A percentile compares a stretch with the other conserved stretches of the same genome.
phyloP scores from a whole-genome alignment of 768 basidiomycete genomes.

The Leccinum subgranulosum region DNA sequence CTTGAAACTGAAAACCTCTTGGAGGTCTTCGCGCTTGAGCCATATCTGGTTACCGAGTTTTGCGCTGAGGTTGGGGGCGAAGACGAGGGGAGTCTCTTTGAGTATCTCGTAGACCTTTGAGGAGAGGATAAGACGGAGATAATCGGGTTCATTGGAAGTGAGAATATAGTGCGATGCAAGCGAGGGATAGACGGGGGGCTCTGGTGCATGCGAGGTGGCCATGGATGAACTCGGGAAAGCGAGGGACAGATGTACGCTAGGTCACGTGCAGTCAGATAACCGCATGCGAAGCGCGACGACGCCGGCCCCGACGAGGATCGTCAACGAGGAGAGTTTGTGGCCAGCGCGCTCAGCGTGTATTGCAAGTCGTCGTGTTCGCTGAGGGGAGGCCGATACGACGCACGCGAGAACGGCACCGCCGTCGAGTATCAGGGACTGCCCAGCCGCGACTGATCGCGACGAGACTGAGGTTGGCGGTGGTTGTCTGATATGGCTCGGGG shows the following conservation, averaged over 20 bases:
- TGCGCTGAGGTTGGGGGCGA: slow-evolving; percentile 81
- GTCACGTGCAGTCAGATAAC: slow-evolving; percentile 29
- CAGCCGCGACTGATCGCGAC: slow-evolving; percentile 19
- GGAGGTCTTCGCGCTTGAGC: slow-evolving; percentile 96
- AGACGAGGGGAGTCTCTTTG: slow-evolving; percentile 86
- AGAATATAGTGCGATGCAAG: slow-evolving; percentile 65
- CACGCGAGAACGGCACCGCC: background rate
- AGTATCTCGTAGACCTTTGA: slow-evolving; percentile 88
- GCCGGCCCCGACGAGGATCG: slow-evolving; percentile 10
- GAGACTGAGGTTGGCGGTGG: background rate
- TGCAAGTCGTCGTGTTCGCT: background rate
- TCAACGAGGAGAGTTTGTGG: background rate
- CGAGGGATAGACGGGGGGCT: slow-evolving; percentile 63
- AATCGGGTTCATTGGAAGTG: slow-evolving; percentile 72
- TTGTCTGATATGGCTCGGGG: background rate
- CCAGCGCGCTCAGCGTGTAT: slow-evolving; percentile 5
- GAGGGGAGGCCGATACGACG: slow-evolving; percentile 2
- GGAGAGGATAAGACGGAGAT: slow-evolving; percentile 84
- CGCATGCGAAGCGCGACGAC: slow-evolving; percentile 12
- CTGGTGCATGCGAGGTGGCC: slow-evolving; percentile 63
- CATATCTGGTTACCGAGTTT: slow-evolving; percentile 91
- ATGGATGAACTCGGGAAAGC: background rate
- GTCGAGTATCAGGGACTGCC: background rate
- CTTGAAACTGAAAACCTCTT: slow-evolving; percentile 98
- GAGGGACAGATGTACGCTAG: background rate